Evolutionary conservation across 2,329 filamentous ascomycete species (phyloP).

Genomic region (Paecilomyces sp.): DNA sequence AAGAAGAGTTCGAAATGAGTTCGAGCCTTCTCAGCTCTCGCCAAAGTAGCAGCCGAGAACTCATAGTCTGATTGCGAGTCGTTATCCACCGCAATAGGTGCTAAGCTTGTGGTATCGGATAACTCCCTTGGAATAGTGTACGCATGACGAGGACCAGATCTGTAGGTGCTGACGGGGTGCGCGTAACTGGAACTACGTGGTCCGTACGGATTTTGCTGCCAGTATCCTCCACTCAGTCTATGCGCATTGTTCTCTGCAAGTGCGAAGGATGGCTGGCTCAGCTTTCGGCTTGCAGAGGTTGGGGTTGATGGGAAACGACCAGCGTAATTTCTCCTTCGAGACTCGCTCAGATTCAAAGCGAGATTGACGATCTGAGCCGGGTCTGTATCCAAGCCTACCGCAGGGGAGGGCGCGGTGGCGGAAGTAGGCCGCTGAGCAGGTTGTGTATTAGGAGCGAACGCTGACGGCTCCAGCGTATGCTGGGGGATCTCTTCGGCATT

Average conservation of each 20-base stretch:
- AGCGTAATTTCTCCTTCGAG: constrained; percentile 57
- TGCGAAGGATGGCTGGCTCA: constrained; percentile 14
- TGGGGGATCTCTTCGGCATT: constrained; percentile 8
- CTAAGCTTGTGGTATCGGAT: constrained; percentile 6
- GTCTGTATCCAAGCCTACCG: constrained; percentile 57
- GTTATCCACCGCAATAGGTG: constrained; percentile 20
- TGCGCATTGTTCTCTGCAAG: constrained; percentile 14
- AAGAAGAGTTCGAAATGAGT: constrained; percentile 77
- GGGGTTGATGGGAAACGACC: constrained; percentile 45
- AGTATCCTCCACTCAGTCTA: constrained; percentile 7
- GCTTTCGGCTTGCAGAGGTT: constrained; percentile 37
- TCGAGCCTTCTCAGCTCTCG: constrained; percentile 76
- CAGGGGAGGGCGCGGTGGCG: constrained; percentile 5
- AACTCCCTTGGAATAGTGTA: not conserved
- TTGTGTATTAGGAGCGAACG: constrained; percentile 1
- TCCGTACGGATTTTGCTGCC: constrained; percentile 10
- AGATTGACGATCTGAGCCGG: constrained; percentile 87
- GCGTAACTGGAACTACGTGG: constrained; percentile 17
- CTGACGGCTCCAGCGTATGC: constrained; percentile 1
- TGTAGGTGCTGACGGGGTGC: constrained; percentile 16
- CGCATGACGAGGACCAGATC: constrained; percentile 1
- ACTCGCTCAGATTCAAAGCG: constrained; percentile 78
- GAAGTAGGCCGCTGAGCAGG: constrained; percentile 2
- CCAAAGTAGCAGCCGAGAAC: constrained; percentile 72
- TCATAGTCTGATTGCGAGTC: constrained; percentile 33